These are phyloP conservation scores for Solanum hybrid DNA, from an alignment of 305 asterid genomes.

Conservation along the genomic window DNA sequence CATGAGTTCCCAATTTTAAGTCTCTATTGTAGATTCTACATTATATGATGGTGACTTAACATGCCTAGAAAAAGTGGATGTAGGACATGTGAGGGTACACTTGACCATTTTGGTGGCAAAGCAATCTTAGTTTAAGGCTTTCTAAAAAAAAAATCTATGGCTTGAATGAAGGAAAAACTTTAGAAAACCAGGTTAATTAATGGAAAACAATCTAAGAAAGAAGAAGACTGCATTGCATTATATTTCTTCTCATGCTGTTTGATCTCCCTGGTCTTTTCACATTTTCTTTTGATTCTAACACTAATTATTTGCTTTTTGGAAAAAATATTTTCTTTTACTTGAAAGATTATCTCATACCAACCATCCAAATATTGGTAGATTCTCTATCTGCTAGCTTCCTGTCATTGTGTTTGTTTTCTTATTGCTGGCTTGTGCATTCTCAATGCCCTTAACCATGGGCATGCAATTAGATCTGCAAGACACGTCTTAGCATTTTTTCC, in stretches of 20 bases:
- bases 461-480: neutral
- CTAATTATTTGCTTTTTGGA: neutral
- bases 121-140: neutral
- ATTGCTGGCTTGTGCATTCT: neutral
- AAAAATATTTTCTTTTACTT: neutral
- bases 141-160: neutral
- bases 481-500: neutral
- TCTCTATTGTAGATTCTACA: neutral
- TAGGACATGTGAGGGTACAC: neutral
- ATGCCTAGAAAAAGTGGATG: neutral
- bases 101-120: neutral
- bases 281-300: neutral
- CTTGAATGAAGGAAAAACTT: neutral
- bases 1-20: neutral
- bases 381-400: neutral
- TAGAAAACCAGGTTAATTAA: neutral
- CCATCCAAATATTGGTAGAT: neutral
- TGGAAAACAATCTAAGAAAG: neutral
- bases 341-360: neutral
- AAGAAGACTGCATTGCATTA: neutral
- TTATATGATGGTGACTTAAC: neutral
- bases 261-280: neutral
- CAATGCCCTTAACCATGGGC: neutral
- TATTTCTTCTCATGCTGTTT: neutral
- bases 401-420: neutral